Base-by-base conservation (phyloP, 2,329 filamentous ascomycete species). In the Microsporum canis region DNA sequence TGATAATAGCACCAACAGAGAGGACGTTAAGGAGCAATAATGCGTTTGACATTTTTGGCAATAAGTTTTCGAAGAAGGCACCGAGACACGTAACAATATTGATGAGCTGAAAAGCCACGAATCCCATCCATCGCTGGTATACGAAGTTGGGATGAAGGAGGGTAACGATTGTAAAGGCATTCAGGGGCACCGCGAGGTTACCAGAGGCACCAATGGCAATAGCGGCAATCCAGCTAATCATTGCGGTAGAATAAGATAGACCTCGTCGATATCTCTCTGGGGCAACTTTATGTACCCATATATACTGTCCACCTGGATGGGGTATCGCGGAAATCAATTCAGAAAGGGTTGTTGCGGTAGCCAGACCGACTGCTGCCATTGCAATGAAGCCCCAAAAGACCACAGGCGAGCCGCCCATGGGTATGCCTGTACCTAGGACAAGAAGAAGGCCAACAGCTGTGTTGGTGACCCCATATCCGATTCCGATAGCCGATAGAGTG, bases 221-320 rank as follows among this genome's bases (percentile, higher is more conserved):
- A 36, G 53, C 53, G n/a, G 53, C 53, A 23, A 57, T 57, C 53
- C 53, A 57, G 36, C 53, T 57, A 34, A 57, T 57, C 53, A 57
- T 57, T 23, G 53, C 53, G 14, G 53, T 57, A n/a, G 53, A n/a
- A 39, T 57, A 57, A 1, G 53, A 57, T n/a, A 57, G 23, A 8
- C 53, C 53, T 39, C 53, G 14, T 57, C 53, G 33, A 23, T 57
- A 57, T 23, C 31, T 57, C n/a, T 57, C 53, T 12, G 53, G 53
- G 31, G 53, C 53, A 36, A 57, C 7, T 12, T 36, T 57, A 57
- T 57, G 14, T 23, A 57, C 53, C 53, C 53, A 57, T 33, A 57
- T 57, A 36, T 57, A 39, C 14, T 57, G 53, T 8, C 53, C 53
- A 17, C 53, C 53, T 8, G 53, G 29, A 23, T 57, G 53, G 17